Evolutionary conservation across 495 filamentous ascomycete species (phyloP), one percentile per base, ranked within the genome.

Genomic region (Mytilinidion resinicola): DNA sequence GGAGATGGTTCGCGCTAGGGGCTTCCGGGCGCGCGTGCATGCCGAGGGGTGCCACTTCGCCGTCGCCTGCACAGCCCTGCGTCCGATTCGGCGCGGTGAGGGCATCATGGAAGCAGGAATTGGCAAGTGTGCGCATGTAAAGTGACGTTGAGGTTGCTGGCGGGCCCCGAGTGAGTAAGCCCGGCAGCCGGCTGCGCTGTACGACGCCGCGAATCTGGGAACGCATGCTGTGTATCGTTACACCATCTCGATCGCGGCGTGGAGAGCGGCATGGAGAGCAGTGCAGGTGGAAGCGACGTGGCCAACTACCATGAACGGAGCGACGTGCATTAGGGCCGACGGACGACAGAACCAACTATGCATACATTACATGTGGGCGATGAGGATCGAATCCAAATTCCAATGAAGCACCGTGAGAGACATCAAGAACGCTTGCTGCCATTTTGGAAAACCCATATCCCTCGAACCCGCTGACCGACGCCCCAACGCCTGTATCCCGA

Each of bases 321-420:
- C 9, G 30, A 30, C 14, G 19, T 30, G 33, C 20, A 37, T 37
- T 35, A 56, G 35, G 25, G 35, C 21, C 48, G 25, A 30, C 25
- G 15, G 59, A 56, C 52, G 20, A 56, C 53, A 30, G 25, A 30
- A 30, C 25, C 25, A 30, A 30, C 53, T 64, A 61, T 65, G 57
- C 57, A 65, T 65, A 65, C 37, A 60, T 57, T 65, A 65, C 62
- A 61, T 56, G 50, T 37, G 61, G 46, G 46, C 47, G 25, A 30
- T 30, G 25, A 30, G 25, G 25, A 30, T 30, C 25, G 25, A 30
- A 30, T 6, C 25, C 38, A 55, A 34, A 55, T 64, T 55, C 39
- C 44, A 11, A 33, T 19, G 14, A 4, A 53, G 11, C 17, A 35
- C 25, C 25, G 25, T 6, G 36, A 17, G 56, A 56, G 52, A 56